Evolutionary conservation across 2,329 filamentous ascomycete genomes (phyloP), one percentile per base, ranked within the genome.

Genomic region (Colletotrichum noveboracense): DNA sequence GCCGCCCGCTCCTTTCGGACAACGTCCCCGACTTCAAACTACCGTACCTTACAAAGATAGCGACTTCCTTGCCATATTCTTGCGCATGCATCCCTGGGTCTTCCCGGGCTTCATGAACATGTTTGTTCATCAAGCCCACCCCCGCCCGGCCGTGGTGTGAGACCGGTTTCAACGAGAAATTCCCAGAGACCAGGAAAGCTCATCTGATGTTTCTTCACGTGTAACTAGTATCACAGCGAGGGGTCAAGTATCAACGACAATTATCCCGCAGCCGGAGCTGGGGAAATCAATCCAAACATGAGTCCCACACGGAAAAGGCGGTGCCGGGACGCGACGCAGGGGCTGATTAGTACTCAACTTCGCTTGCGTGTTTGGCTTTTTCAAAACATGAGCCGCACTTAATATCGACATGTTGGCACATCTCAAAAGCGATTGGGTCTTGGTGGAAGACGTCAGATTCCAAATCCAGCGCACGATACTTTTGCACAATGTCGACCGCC

Each of bases 161-260:
- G 30, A 70, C 52, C 52, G 58, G 72, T 72, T 72, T 71, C 72
- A 75, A 67, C 69, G 62, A 62, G 69, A 18, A 60, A 62, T 62
- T n/a, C 36, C 65, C 68, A 72, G 38, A 21, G 30, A 58, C 61
- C 21, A 56, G 32, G 32, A 16, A 72, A 52, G 62, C 69, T 72
- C 72, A 75, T 75, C 72, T 72, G 69, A 72, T 61, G 72, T 75
- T 61, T 56, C 28, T 30, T 58, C 61, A 66, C 52, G 32, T 75
- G 72, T 21, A 72, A 67, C 43, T 30, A 38, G 72, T 72, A 67
- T 75, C 72, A 75, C 55, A 72, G 61, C 48, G 61, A 75, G 72
- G 69, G 72, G 68, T 60, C 28, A 18, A 66, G 71, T 74, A 71
- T 71, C 71, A 71, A 52, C 38, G 32, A 24, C n/a, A 72, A 60